A percentile compares a stretch with the other conserved stretches of the same genome.
These are phyloP conservation scores for Viridothelium virens DNA, from an alignment of 495 filamentous ascomycete species.

Conservation along the genomic window DNA sequence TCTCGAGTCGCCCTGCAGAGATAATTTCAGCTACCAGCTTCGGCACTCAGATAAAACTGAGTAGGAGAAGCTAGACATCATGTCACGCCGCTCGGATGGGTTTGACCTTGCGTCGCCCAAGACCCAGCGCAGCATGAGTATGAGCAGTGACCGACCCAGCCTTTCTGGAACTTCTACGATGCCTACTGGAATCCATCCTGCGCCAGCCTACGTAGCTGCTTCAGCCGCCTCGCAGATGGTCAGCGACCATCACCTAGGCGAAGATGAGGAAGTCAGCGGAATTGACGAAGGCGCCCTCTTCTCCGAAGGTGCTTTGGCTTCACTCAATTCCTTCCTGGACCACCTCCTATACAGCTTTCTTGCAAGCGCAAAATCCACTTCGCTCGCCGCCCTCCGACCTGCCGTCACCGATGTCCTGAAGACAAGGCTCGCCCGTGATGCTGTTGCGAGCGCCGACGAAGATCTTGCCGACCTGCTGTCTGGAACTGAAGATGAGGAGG, in stretches of 20 bases:
- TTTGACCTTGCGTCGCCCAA: constrained; percentile 8
- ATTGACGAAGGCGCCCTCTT: constrained; percentile 50
- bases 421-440: constrained; percentile 76
- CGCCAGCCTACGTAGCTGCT: constrained; percentile 80
- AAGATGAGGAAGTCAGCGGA: constrained; percentile 55
- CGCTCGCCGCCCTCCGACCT: constrained; percentile 66
- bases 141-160: constrained; percentile 10
- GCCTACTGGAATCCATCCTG: constrained; percentile 59
- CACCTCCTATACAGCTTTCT: constrained; percentile 87
- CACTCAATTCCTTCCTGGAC: constrained; percentile 90
- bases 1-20: background rate
- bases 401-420: constrained; percentile 84
- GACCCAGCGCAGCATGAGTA: constrained; percentile 6
- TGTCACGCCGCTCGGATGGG: constrained; percentile 7
- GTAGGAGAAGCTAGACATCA: background rate
- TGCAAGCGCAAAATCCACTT: constrained; percentile 69
- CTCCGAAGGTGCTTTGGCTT: constrained; percentile 62
- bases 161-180: constrained; percentile 35
- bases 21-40: background rate
- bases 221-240: constrained; percentile 88
- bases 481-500: constrained; percentile 64
- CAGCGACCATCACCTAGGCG: constrained; percentile 74
- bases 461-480: constrained; percentile 84
- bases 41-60: background rate
- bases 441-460: constrained; percentile 80